These are phyloP conservation scores for Euptelea pleiosperma DNA, from an alignment of 164 flowering plant species.

Conservation along the genomic window DNA sequence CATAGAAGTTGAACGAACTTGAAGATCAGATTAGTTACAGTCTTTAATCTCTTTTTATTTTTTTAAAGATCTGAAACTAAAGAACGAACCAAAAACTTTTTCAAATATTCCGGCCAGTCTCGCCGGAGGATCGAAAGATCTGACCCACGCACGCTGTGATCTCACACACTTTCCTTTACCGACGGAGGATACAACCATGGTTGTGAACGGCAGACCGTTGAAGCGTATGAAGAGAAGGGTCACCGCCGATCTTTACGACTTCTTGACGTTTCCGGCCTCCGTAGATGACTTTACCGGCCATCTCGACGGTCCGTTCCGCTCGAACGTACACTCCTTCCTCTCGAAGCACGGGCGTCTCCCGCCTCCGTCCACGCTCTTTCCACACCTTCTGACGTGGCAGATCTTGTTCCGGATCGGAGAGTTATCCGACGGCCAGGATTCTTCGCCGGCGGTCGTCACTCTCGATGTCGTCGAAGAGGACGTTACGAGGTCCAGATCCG, in stretches of 20 bases:
- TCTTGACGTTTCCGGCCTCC: conserved; percentile 47
- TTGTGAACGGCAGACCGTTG: conserved; percentile 57
- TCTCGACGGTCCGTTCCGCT: conserved; percentile 44
- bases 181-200: conserved; percentile 25
- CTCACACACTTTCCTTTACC: neutral
- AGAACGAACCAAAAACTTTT: neutral
- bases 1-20: neutral
- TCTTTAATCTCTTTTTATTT: neutral
- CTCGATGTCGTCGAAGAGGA: conserved; percentile 84
- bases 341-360: conserved; percentile 38
- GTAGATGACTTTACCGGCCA: conserved; percentile 18
- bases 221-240: conserved; percentile 73
- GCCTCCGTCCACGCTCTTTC: conserved; percentile 39
- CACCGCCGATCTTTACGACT: conserved; percentile 64
- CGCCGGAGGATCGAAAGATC: conserved; percentile 7
- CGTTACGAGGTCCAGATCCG: conserved; percentile 70
- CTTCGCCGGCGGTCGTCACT: conserved; percentile 34
- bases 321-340: conserved; percentile 40
- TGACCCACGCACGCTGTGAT: neutral
- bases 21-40: neutral
- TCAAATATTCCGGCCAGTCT: neutral
- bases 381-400: conserved; percentile 50
- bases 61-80: neutral
- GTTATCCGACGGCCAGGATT: conserved; percentile 20
- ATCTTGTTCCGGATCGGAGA: conserved; percentile 46